Evolutionary conservation across 2,329 filamentous ascomycete genomes (phyloP).

Genomic region (Pseudogymnoascus sp.): DNA sequence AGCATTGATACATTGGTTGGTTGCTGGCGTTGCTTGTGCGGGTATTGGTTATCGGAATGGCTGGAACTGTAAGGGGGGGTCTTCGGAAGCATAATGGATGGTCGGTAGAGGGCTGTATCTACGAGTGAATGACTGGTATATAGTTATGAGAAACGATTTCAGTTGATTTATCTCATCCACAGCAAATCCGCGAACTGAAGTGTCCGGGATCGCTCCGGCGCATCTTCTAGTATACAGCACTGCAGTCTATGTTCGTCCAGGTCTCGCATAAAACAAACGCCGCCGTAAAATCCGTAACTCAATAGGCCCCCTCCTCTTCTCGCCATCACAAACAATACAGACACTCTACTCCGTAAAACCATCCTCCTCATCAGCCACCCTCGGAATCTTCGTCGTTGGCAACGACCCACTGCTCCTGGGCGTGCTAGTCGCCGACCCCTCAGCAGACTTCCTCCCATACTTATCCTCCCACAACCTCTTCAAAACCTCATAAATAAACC

Average conservation of each 20-base stretch:
- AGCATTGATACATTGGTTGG: not conserved
- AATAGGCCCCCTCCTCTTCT: not conserved
- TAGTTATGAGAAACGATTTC: constrained; percentile 7
- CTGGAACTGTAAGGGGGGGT: not conserved
- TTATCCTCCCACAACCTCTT: constrained; percentile 65
- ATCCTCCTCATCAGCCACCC: not conserved
- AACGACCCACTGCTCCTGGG: not conserved
- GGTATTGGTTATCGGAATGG: not conserved
- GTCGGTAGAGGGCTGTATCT: not conserved
- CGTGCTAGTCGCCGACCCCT: not conserved
- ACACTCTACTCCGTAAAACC: not conserved
- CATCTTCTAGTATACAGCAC: not conserved
- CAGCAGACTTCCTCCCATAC: constrained; percentile 31
- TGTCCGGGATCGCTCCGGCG: not conserved
- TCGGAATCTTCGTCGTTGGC: not conserved
- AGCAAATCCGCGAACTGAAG: not conserved
- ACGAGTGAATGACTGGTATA: constrained; percentile 7
- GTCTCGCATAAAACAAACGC: constrained; percentile 3
- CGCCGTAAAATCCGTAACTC: not conserved
- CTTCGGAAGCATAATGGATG: not conserved
- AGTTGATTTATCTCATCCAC: not conserved
- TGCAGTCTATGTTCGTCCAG: not conserved
- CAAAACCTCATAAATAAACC: constrained; percentile 83
- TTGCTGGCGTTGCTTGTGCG: not conserved
- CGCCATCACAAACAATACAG: not conserved